These are phyloP conservation scores for Phyllostachys edulis DNA, from an alignment of 176 grass and related monocot species.

Conservation along the genomic window DNA sequence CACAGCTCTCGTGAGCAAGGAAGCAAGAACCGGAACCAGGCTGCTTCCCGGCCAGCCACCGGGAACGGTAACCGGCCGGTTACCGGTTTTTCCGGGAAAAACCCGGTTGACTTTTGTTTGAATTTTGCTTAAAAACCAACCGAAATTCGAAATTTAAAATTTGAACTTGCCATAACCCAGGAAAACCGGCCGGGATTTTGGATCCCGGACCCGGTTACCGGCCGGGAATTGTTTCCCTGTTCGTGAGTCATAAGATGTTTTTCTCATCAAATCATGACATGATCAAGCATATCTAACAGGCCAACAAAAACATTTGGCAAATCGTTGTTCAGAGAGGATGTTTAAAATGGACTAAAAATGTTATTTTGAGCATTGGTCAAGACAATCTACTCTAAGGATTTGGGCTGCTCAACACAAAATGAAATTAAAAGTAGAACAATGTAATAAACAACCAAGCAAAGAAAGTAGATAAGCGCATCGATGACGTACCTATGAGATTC, in stretches of 20 bases:
- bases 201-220: no score
- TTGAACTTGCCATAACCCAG: no score
- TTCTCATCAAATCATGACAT: neutral
- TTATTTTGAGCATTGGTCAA: neutral
- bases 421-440: conserved; percentile 12
- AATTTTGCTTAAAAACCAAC: no score
- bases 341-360: conserved; percentile 14
- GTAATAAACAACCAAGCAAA: conserved; percentile 18
- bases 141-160: no score
- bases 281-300: conserved; percentile 19
- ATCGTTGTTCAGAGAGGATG: conserved; percentile 10
- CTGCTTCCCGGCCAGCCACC: no score
- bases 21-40: no score
- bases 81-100: no score
- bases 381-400: conserved; percentile 1
- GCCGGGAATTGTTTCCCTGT: no score
- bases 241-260: neutral
- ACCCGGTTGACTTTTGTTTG: no score
- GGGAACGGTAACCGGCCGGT: no score
- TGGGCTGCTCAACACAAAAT: conserved; percentile 5
- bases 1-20: neutral
- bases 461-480: conserved; percentile 15
- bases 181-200: no score
- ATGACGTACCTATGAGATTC: conserved; percentile 72
- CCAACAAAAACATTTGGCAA: conserved; percentile 2